Conservation (phyloP, 1,284 basidiomycete species). For the Clitocybe nebularis region DNA sequence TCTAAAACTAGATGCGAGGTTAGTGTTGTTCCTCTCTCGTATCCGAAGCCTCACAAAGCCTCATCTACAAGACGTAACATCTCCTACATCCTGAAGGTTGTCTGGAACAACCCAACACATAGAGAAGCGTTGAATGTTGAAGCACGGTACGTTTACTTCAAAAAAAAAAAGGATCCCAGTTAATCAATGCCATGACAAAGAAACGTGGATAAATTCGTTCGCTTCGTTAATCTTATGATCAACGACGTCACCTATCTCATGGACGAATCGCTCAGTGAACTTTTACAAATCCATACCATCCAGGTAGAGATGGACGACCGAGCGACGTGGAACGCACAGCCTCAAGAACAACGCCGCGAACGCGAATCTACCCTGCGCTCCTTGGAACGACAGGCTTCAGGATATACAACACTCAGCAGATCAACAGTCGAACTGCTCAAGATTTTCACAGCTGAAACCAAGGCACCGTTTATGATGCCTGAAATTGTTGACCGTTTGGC, state of each 20-base stretch:
- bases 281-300: conserved; percentile 85
- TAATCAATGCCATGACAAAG: no score
- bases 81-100: conserved; percentile 77
- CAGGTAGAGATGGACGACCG: conserved; percentile 82
- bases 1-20: conserved; percentile 54
- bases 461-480: conserved; percentile 90
- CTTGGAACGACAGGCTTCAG: conserved; percentile 81
- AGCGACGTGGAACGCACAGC: conserved; percentile 61
- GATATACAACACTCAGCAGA: conserved; percentile 83
- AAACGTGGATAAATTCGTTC: conserved; percentile 87
- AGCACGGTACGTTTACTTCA: conserved; percentile 54
- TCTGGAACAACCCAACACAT: conserved; percentile 89
- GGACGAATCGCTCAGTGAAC: conserved; percentile 91
- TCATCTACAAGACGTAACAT: conserved; percentile 80
- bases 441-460: conserved; percentile 89
- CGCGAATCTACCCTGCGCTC: conserved; percentile 75
- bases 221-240: conserved; percentile 97
- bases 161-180: no score
- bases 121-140: conserved; percentile 79
- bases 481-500: conserved; percentile 96
- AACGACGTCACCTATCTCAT: conserved; percentile 99
- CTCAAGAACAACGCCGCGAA: conserved; percentile 79
- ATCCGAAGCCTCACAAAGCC: no score
- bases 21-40: no score
- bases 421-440: conserved; percentile 89